Conservation (phyloP, 257 asterid genomes). For the Solanum gracilifrons region DNA sequence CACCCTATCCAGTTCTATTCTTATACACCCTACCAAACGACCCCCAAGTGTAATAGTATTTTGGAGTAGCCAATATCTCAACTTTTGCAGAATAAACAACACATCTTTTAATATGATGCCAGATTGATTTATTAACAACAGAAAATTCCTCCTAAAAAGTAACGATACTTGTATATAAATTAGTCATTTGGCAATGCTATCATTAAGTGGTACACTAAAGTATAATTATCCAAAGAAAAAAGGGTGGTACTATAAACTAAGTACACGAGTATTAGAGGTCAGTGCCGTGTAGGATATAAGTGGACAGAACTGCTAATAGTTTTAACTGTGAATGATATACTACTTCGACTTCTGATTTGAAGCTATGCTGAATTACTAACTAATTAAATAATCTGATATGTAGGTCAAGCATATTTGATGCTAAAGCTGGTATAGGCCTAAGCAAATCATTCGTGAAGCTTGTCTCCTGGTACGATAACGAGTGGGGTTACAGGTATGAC, state of each 20-base stretch:
- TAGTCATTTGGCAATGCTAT: background rate
- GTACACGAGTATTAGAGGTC: background rate
- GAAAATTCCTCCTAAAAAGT: background rate
- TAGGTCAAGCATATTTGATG: conserved; percentile 97
- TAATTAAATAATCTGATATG: background rate
- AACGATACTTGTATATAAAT: background rate
- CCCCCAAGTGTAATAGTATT: background rate
- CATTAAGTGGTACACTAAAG: background rate
- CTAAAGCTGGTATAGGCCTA: conserved; percentile 96
- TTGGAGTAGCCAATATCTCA: background rate
- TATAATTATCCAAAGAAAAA: background rate
- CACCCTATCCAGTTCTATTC: background rate
- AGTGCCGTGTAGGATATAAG: background rate
- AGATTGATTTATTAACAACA: background rate
- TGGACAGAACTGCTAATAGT: background rate
- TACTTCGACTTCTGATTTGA: background rate
- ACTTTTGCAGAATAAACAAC: background rate
- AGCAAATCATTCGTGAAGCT: conserved; percentile 81
- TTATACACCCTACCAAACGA: background rate
- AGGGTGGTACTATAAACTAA: background rate
- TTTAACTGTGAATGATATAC: background rate
- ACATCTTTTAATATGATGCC: background rate
- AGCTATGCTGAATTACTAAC: background rate
- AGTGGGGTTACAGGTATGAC: conserved; percentile 96
- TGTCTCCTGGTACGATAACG: conserved; percentile 94